Conservation (phyloP, 495 filamentous ascomycete species). For the Penicillium roqueforti region DNA sequence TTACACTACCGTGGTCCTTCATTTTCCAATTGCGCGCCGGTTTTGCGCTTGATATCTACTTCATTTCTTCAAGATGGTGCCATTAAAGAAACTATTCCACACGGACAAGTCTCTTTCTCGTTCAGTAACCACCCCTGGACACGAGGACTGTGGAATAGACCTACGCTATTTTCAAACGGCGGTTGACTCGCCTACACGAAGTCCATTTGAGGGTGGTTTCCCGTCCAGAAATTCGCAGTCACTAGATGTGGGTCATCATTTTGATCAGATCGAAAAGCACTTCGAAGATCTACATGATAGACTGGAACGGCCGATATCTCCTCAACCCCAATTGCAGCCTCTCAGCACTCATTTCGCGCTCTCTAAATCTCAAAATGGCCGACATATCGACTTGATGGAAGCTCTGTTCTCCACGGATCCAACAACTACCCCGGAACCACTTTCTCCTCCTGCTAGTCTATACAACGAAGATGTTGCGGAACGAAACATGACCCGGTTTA, state of each 20-base stretch:
- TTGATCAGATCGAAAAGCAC: slow-evolving; percentile 39
- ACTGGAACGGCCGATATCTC: slow-evolving; percentile 29
- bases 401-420: slow-evolving; percentile 32
- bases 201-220: slow-evolving; percentile 6
- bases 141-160: slow-evolving; percentile 1
- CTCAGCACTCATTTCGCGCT: slow-evolving; percentile 6
- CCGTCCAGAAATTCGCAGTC: slow-evolving; percentile 14
- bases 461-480: slow-evolving; percentile 49
- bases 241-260: slow-evolving; percentile 30
- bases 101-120: slow-evolving; percentile 24
- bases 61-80: slow-evolving; percentile 30
- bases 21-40: slow-evolving; percentile 1
- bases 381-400: slow-evolving; percentile 44
- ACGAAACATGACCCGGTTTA: slow-evolving; percentile 42
- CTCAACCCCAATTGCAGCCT: slow-evolving; percentile 20
- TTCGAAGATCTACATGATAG: slow-evolving; percentile 40
- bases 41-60: slow-evolving; percentile 5
- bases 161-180: slow-evolving; percentile 8
- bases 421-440: slow-evolving; percentile 12
- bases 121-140: slow-evolving; percentile 10
- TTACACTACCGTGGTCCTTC: neutral
- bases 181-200: slow-evolving; percentile 11
- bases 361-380: slow-evolving; percentile 18
- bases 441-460: slow-evolving; percentile 32
- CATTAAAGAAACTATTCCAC: slow-evolving; percentile 36